Conservation (phyloP, 1,284 basidiomycete genomes). For the Cutaneotrichosporon sp. region DNA sequence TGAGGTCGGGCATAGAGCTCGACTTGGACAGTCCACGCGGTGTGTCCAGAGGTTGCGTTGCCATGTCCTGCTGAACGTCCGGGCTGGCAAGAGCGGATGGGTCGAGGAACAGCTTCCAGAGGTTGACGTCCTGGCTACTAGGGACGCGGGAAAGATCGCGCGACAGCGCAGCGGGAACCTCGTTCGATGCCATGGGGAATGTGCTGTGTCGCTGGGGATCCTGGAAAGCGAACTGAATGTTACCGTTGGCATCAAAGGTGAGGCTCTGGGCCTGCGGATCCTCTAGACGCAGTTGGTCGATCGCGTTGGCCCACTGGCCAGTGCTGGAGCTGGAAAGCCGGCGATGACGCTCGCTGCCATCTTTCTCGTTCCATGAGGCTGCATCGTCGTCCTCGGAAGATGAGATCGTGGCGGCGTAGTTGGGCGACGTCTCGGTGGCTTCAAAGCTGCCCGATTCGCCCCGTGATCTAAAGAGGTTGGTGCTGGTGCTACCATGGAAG, state of each 20-base stretch:
- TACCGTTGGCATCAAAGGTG: background rate
- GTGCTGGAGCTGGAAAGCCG: conserved; percentile 30
- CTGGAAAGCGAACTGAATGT: conserved; percentile 1
- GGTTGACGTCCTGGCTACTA: conserved; percentile 31
- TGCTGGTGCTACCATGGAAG: background rate
- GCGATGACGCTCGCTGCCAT: conserved; percentile 11
- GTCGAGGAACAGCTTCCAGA: conserved; percentile 44
- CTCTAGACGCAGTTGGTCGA: conserved; percentile 32
- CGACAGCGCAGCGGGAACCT: background rate
- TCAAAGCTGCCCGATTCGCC: background rate
- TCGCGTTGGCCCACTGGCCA: conserved; percentile 37
- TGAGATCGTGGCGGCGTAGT: background rate
- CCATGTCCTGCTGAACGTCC: conserved; percentile 37
- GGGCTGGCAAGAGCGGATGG: conserved; percentile 25
- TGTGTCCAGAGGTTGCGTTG: too few species aligned
- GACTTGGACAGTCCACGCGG: conserved; percentile 26
- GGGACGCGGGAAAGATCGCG: conserved; percentile 24
- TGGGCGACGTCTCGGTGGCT: conserved; percentile 1
- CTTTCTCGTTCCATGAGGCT: background rate
- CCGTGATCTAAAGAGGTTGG: background rate
- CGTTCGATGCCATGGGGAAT: conserved; percentile 17
- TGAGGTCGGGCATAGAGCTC: conserved; percentile 42
- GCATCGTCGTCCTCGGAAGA: conserved; percentile 5
- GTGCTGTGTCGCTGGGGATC: conserved; percentile 6
- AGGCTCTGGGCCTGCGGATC: background rate